Base-by-base conservation (phyloP, 1,284 basidiomycete genomes). In the Malassezia nana region DNA sequence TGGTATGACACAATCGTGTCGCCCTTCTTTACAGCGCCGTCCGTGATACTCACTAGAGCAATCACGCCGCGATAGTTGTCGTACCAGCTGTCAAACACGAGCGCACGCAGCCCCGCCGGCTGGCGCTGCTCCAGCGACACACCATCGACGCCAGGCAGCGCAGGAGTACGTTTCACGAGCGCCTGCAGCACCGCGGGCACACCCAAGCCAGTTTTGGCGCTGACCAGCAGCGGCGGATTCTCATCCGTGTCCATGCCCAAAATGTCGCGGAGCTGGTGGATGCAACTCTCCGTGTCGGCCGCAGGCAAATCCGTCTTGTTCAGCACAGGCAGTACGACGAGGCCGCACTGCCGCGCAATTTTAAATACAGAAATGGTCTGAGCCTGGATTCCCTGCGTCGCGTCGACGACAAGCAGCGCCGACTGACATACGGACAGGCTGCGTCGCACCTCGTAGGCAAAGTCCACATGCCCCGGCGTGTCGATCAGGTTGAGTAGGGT, bases 11-110 rank as follows among this genome's bases (percentile, higher is more conserved):
- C 80, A 63, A 98, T 87, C 72, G 84, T 40, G 63, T 60, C 59
- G 72, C 79, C 79, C 65, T 80, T 81, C 55, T 76, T 76, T 13
- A 83, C 55, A 0, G 77, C 73, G 1, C 82, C 82, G n/a, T 78
- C 78, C 20, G 78, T 75, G 22, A 99, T 76, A 63, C 83, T 86
- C 22, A 96, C 81, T 16, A 98, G 78, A 5, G 89, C 94, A 43
- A 99, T 89, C 18, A 98, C 94, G 15, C 94, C 94, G 52, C 90
- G 82, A 77, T 91, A 99, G 62, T 87, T 83, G 75, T 99, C 94
- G 74, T 94, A 96, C 67, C 89, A 95, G 62, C 52, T 62, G 43
- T 99, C 94, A 65, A 99, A 96, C 24, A 95, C 79, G 53, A 98
- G 82, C 0, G 88, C 90, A 58, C 88, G 84, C 28, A 73, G 58